Evolutionary conservation across 345 rosid genomes (phyloP).

Genomic region (Ailanthus altissimus): DNA sequence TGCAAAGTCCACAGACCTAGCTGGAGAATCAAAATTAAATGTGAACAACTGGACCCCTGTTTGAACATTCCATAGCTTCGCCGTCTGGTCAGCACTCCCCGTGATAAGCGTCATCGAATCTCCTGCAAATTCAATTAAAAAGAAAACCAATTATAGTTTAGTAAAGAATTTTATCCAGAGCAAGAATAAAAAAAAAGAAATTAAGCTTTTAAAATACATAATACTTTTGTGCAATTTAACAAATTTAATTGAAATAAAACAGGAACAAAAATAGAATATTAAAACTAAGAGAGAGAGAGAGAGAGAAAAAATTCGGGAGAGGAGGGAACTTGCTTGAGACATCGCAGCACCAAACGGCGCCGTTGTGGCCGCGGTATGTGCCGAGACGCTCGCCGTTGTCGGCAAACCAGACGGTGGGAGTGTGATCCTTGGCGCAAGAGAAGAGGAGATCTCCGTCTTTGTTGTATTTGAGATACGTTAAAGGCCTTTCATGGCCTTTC

Average conservation of each 20-base stretch:
- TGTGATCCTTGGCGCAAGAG: constrained; percentile 96
- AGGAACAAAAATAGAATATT: neutral
- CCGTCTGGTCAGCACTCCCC: constrained; percentile 93
- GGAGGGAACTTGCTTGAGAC: constrained; percentile 54
- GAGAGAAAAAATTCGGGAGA: neutral
- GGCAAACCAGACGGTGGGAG: constrained; percentile 94
- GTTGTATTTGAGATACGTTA: constrained; percentile 86
- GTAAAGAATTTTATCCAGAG: neutral
- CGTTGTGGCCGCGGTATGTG: constrained; percentile 96
- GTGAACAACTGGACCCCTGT: constrained; percentile 63
- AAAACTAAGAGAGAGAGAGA: neutral
- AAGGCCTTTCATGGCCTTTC: constrained; percentile 98
- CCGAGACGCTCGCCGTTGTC: constrained; percentile 95
- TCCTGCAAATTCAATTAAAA: constrained; percentile 38
- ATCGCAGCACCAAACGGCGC: constrained; percentile 97
- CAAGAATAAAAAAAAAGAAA: too few relatives aligned
- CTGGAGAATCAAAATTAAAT: constrained; percentile 80
- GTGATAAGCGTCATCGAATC: constrained; percentile 76
- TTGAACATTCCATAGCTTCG: constrained; percentile 85
- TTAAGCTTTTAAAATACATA: too few relatives aligned
- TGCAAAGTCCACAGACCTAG: constrained; percentile 82
- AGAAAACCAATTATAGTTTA: neutral
- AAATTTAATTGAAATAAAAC: neutral
- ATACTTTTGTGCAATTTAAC: too few relatives aligned
- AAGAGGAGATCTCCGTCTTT: constrained; percentile 89